phyloP scores from a whole-genome alignment of 1,139 yeast species.

The Candida dubliniensis region DNA sequence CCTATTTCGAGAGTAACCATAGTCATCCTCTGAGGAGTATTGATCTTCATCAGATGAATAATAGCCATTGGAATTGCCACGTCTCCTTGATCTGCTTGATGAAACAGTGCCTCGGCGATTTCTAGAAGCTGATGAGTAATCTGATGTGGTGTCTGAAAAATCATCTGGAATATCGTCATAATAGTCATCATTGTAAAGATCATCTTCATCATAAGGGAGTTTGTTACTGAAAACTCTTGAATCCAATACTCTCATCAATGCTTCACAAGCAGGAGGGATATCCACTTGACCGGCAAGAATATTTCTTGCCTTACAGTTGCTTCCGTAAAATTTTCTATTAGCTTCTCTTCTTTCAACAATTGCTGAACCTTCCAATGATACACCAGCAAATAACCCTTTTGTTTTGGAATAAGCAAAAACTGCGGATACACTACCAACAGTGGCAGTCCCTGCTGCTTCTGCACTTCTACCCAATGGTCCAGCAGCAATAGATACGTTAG shows the following conservation, averaged over 20 bases:
- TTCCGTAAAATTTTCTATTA: slow-evolving; percentile 90
- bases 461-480: slow-evolving; percentile 98
- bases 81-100: slow-evolving; percentile 24
- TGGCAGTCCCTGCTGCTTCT: slow-evolving; percentile 96
- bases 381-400: slow-evolving; percentile 96
- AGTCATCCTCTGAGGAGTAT: slow-evolving; percentile 35
- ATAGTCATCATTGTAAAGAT: slow-evolving; percentile 57
- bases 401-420: slow-evolving; percentile 93
- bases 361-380: slow-evolving; percentile 94
- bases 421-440: slow-evolving; percentile 84
- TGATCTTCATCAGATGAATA: slow-evolving; percentile 42
- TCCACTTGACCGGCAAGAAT: slow-evolving; percentile 85
- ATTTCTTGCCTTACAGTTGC: slow-evolving; percentile 77
- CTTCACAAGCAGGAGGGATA: slow-evolving; percentile 91
- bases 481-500: slow-evolving; percentile 95
- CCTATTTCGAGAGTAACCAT: slow-evolving; percentile 15
- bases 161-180: slow-evolving; percentile 74
- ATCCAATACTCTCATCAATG: slow-evolving; percentile 82
- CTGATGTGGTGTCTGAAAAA: slow-evolving; percentile 49
- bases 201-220: slow-evolving; percentile 49
- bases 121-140: slow-evolving; percentile 26
- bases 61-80: slow-evolving; percentile 39
- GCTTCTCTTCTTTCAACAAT: slow-evolving; percentile 95
- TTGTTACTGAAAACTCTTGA: slow-evolving; percentile 77
- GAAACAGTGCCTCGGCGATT: slow-evolving; percentile 25